phyloP scores from a whole-genome alignment of 2,329 filamentous ascomycete genomes.

The Rutstroemia sp. region DNA sequence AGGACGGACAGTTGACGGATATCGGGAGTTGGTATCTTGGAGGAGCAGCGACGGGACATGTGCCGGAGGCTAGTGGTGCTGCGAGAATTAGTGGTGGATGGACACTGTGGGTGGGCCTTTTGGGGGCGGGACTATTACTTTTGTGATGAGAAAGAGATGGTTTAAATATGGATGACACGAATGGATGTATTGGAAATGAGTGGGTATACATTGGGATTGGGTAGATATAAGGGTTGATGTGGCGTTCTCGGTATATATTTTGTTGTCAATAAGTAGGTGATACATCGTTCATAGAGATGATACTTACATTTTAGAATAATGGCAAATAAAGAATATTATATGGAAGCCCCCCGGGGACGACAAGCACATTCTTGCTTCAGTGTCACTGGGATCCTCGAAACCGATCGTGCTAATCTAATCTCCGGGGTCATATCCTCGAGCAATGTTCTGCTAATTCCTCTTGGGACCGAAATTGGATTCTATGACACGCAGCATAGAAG shows the following conservation, averaged over 20 bases:
- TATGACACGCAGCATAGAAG: no score
- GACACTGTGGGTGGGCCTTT: neutral
- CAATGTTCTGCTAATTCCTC: no score
- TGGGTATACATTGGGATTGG: neutral
- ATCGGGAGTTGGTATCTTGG: constrained; percentile 76
- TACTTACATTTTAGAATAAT: no score
- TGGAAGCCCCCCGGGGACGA: no score
- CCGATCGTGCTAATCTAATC: no score
- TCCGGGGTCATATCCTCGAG: no score
- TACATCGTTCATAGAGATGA: no score
- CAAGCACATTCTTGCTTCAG: no score
- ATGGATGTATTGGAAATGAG: neutral
- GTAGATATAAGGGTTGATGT: neutral
- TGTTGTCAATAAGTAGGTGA: no score
- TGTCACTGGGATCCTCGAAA: no score
- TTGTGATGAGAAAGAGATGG: neutral
- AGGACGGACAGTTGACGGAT: constrained; percentile 61
- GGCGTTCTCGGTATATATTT: neutral
- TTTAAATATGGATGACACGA: neutral
- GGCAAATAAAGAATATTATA: no score
- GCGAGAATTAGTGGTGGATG: neutral
- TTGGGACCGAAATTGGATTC: no score
- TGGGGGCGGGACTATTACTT: neutral
- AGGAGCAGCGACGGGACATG: constrained; percentile 36
- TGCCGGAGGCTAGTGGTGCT: constrained; percentile 10